Base-by-base conservation (phyloP, 176 grass and related monocot species). In the Lolium perenne region DNA sequence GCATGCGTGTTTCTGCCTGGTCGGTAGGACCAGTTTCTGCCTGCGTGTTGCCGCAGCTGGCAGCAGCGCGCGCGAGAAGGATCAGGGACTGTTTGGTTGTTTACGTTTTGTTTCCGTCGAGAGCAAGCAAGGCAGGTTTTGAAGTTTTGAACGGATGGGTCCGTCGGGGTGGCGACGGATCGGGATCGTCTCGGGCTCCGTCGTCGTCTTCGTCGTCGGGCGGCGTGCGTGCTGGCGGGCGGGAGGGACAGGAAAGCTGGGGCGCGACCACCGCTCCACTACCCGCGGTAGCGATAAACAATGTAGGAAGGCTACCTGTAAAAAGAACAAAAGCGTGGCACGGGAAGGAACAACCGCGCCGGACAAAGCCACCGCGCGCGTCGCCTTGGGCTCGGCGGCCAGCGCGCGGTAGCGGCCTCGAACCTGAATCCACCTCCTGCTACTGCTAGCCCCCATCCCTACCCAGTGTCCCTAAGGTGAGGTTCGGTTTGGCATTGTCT, bases 281-380 rank as follows among this genome's bases (percentile, higher is more conserved):
- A 68, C 20, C 67, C 47, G 53, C 48, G 82, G 87, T 12, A 48
- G 66, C 72, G 41, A 62, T 89, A 89, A 84, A 89, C 56, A 84
- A 32, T 51, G 71, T 6, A 2, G 2, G 1, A 35, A 25, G 4
- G 23, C 11, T 4, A 3, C 32, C 32, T 3, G 32, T 35, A 3
- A 35, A n/a, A 71, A 74, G 2, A 76, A 69, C 11, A 82, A 55
- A 76, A 46, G 46, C 61, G 62, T 64, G 18, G 75, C 56, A 74
- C 48, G 57, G 22, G 67, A 80, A 75, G 76, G 67, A 74, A 75
- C 82, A 75, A 74, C 8, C 87, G 67, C 56, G 82, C 65, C 15
- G 45, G 75, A 89, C 87, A 84, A 84, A 49, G 15, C 72, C 22
- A 5, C 14, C 47, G 22, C 72, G 12, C 47, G 22, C 72, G 72